phyloP scores from a whole-genome alignment of 2,329 filamentous ascomycete genomes.

The Chrysoporthe puriensis region DNA sequence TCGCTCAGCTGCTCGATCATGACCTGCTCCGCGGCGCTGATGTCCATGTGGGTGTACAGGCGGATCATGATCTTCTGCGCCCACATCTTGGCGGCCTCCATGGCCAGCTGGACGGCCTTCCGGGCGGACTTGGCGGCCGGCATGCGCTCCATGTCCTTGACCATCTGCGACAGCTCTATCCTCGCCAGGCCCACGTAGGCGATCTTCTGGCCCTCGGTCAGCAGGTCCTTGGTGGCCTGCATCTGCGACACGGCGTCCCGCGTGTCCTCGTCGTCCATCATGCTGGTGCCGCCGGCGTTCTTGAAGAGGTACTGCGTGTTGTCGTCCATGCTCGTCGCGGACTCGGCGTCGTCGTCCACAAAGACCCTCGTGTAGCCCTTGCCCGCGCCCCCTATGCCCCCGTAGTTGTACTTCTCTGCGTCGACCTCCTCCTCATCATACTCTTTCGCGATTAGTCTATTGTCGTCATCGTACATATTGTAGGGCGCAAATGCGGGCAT shows the following conservation, averaged over 20 bases:
- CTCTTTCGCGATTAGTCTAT: conserved; percentile 82
- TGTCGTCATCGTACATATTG: conserved; percentile 94
- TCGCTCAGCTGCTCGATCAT: conserved; percentile 98
- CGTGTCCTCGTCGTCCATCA: conserved; percentile 73
- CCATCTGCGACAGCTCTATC: conserved; percentile 78
- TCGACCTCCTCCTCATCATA: conserved; percentile 71
- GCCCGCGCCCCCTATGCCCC: conserved; percentile 81
- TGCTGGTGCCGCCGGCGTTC: conserved; percentile 62
- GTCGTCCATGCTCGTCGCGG: conserved; percentile 94
- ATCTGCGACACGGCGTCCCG: conserved; percentile 87
- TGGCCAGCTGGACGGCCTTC: conserved; percentile 70
- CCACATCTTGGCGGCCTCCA: conserved; percentile 91
- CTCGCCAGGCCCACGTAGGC: conserved; percentile 93
- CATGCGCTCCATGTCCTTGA: conserved; percentile 66
- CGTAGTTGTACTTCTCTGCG: conserved; percentile 70
- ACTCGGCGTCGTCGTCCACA: conserved; percentile 91
- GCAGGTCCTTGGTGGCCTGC: conserved; percentile 91
- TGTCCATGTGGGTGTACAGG: conserved; percentile 95
- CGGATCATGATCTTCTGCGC: conserved; percentile 97
- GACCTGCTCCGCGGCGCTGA: conserved; percentile 85
- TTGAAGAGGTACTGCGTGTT: conserved; percentile 97
- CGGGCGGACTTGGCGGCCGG: conserved; percentile 65
- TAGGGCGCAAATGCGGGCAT: conserved; percentile 95
- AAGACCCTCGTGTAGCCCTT: conserved; percentile 96
- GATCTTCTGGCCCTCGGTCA: conserved; percentile 94